A percentile compares a stretch with the other conserved stretches of the same genome.
These are phyloP conservation scores for Ambrosia hybrid DNA, from an alignment of 140 eudicot species.

Conservation along the genomic window DNA sequence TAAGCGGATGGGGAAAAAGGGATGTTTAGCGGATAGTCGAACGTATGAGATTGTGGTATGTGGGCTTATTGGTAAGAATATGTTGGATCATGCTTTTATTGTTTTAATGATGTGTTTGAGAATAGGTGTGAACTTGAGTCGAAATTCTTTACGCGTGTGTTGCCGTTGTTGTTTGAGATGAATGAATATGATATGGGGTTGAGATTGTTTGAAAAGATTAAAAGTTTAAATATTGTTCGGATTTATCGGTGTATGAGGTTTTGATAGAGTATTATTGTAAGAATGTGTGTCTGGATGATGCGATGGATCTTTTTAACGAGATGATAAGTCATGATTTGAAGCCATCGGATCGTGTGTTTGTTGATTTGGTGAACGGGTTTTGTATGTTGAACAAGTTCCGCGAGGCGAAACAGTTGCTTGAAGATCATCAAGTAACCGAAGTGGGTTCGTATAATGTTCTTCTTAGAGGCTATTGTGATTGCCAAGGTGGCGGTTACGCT, in stretches of 20 bases:
- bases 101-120: conserved; percentile 57
- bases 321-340: conserved; percentile 44
- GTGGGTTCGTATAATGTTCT: conserved; percentile 43
- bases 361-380: conserved; percentile 52
- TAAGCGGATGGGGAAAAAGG: conserved; percentile 60
- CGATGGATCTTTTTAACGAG: conserved; percentile 47
- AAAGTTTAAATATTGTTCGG: conserved; percentile 44
- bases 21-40: conserved; percentile 54
- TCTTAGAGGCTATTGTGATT: conserved; percentile 53
- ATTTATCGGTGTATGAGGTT: conserved; percentile 44
- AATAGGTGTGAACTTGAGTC: conserved; percentile 50
- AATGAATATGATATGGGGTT: conserved; percentile 41
- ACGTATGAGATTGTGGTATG: conserved; percentile 64
- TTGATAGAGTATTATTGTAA: conserved; percentile 47
- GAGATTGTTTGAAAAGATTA: conserved; percentile 58
- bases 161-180: conserved; percentile 53
- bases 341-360: conserved; percentile 39
- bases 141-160: conserved; percentile 38
- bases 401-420: conserved; percentile 53
- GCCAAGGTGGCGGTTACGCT: conserved; percentile 31
- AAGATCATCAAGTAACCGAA: conserved; percentile 40
- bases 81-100: conserved; percentile 50
- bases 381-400: conserved; percentile 42
- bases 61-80: conserved; percentile 46
- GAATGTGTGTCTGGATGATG: conserved; percentile 44